Evolutionary conservation across 1,139 yeast species (phyloP), one percentile per base, ranked within the genome.

Genomic region (Taphrina pruni): DNA sequence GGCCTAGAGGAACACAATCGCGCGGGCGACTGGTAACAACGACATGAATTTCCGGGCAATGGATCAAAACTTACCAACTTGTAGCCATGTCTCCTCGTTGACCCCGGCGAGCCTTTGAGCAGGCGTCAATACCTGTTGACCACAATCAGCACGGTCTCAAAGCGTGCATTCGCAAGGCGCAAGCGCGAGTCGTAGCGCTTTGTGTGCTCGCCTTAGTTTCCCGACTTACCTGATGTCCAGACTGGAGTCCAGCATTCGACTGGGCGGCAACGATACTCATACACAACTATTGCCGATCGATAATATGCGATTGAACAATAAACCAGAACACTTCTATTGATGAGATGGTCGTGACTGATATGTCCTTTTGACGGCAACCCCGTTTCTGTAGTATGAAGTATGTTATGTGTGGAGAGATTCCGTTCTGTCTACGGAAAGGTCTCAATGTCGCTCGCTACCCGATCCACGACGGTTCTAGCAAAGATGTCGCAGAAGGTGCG

Each of bases 61-160:
- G 32, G 32, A 4, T 26, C 32, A 50, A 50, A 36, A 41, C 71
- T 20, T 64, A 71, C 75, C 83, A 70, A 93, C 87, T 20, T 96
- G 94, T 65, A 91, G 81, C 98, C 98, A 94, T 7, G 97, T 90
- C 70, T 92, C 95, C 2, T 93, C 89, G 43, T 94, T 90, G 67
- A 93, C 76, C 54, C 77, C 74, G 69, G 80, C 81, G 35, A 81
- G 76, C 71, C 80, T 79, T 68, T 77, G 79, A 56, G 75, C 88
- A 73, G 88, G 90, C 52, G 86, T 79, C 48, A 56, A 45, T 26
- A 43, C 52, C 62, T 65, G 35, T 38, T 26, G 38, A 26, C n/a
- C 48, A 14, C n/a, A 7, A 17, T 45, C 48, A 45, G 48, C 48
- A 45, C 48, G 20, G 48, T 9, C 7, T 9, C 43, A 14, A 39